These are phyloP conservation scores for Closterium sp. DNA, from an alignment of 139 green algal genomes.

Conservation along the genomic window DNA sequence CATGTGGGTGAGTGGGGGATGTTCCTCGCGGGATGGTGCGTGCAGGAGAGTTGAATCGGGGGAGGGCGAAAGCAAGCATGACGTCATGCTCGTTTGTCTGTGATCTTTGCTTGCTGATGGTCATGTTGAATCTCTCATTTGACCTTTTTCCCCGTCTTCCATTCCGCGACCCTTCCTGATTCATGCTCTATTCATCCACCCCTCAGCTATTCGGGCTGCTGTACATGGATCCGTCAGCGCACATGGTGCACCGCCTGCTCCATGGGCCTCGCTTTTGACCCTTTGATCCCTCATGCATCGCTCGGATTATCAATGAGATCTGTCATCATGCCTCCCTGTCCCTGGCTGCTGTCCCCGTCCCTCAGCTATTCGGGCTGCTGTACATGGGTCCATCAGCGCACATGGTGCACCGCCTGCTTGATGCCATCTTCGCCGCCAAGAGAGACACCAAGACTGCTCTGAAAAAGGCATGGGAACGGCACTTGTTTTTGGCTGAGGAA, in stretches of 20 bases:
- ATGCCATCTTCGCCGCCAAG: conserved; percentile 48
- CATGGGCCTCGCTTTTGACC: no score
- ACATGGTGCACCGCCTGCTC: conserved; percentile 67
- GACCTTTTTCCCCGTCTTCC: neutral
- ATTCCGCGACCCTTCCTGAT: neutral
- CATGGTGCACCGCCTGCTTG: conserved; percentile 64
- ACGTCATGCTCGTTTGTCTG: no score
- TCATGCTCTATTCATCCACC: neutral
- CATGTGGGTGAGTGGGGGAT: neutral
- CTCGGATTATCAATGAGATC: no score
- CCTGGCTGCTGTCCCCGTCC: no score
- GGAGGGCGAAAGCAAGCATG: neutral
- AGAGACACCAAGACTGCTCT: neutral
- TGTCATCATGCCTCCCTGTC: no score
- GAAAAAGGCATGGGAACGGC: neutral
- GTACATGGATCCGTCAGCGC: conserved; percentile 56
- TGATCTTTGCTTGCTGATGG: no score
- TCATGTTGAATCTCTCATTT: neutral
- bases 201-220: conserved; percentile 61
- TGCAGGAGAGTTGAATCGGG: neutral
- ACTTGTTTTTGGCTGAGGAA: no score
- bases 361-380: conserved; percentile 62
- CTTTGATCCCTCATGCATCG: no score
- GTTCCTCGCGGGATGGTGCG: neutral
- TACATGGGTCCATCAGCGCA: conserved; percentile 60